Base-by-base conservation (phyloP, 164 flowering plant species). In the Amborella trichopoda region DNA sequence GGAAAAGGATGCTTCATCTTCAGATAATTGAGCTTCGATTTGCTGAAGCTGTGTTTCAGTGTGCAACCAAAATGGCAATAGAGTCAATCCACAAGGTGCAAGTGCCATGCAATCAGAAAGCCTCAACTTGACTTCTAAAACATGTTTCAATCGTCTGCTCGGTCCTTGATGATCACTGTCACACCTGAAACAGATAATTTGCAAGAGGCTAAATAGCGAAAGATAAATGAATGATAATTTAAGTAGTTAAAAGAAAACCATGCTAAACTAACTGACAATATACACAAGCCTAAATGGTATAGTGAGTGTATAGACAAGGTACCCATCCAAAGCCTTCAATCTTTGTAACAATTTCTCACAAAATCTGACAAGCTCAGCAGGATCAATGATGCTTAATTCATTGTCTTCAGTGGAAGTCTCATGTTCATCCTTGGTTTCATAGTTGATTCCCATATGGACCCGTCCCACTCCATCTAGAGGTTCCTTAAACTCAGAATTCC, bases 51-150 rank as follows among this genome's bases (percentile, higher is more conserved):
- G 77, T 56, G 45, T 60, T 61, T 78, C 90, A 54, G 76, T 71
- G 58, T 84, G 83, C 48, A 58, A 36, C 99, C 96, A 91, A 55
- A 80, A 84, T 6, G 95, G 90, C 56, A 68, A 75, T 54, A 91
- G 48, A n/a, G 94, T 64, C 38, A 72, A 58, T 16, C 80, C 90
- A 73, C 64, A 64, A 22, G 71, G 44, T 45, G 58, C 55, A 58
- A 91, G 86, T 40, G 80, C 72, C 63, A 62, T 80, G 25, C 77
- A 53, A 66, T 91, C 98, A 50, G 78, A 74, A 41, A 83, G 79
- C 48, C 98, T 75, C 32, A 75, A 63, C 62, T 82, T 83, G 54
- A 78, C 64, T 69, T 87, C 98, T 46, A 73, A 42, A 16, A 59
- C 58, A 52, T 52, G 81, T 56, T 70, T 80, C 4, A 54, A 62